Evolutionary conservation across 345 rosid species (phyloP), one percentile per base, ranked within the genome.

Genomic region (Euphorbia pulcherrima): DNA sequence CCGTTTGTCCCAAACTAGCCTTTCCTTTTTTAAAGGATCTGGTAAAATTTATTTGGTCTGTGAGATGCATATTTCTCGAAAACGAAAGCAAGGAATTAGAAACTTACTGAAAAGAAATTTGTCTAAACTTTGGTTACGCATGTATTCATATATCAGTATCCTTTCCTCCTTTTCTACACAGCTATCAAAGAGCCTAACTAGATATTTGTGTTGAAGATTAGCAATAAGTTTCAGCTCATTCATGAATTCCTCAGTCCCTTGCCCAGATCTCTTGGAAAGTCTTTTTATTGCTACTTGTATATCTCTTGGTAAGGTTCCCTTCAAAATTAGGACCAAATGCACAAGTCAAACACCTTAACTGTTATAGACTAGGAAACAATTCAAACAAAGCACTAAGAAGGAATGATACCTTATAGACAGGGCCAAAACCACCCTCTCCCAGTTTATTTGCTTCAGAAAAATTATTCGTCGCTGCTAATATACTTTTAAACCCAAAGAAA

Each of bases 351-450:
- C 13, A 29, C 16, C 28, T 39, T 2, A 27, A 9, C 37, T 4
- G 16, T 10, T 5, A 2, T 16, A 14, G 5, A 20, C 1, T 9
- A 17, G 12, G 11, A 67, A 16, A 8, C 27, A 20, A 30, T 26
- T 12, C 29, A 3, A 23, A 50, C 9, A 50, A 1, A 6, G 16
- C 50, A 44, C 18, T 50, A 27, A 20, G 33, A 48, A 0, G 4
- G 17, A 7, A 44, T 48, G 53, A 44, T 48, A 54, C 72, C 73
- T 65, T 70, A 40, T 72, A 68, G 1, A 56, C 74, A 27, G 76
- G 62, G 7, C 79, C 79, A 71, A 75, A 75, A 2, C 79, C 75
- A 16, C 79, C 79, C 12, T 66, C 41, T 20, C 75, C 79, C 0
- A 75, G 29, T 44, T 51, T 75, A 14, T 58, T 64, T 58, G 59